Conservation (phyloP, 257 asterid genomes). For the Solanum infundibuliforme region DNA sequence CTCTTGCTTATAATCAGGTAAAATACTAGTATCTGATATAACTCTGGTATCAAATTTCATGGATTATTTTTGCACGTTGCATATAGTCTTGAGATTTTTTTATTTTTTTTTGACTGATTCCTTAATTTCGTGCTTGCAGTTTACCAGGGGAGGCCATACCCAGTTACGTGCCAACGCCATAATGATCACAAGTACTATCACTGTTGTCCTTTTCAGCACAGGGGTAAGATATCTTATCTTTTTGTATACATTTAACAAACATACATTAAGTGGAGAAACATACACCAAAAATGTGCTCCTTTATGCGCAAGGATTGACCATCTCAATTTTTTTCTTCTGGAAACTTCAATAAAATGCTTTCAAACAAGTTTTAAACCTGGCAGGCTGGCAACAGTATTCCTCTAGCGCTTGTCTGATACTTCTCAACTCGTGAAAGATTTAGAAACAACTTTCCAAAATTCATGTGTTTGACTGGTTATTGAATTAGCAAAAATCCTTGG, state of each 20-base stretch:
- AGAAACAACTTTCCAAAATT: neutral
- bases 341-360: neutral
- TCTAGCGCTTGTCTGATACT: neutral
- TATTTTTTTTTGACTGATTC: neutral
- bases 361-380: neutral
- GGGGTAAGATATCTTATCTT: slow-evolving; percentile 47
- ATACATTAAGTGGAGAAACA: neutral
- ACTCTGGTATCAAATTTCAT: neutral
- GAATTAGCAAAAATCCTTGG: neutral
- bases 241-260: neutral
- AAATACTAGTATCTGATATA: neutral
- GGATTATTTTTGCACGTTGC: neutral
- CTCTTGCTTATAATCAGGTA: slow-evolving; percentile 99
- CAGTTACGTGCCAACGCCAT: slow-evolving; percentile 60
- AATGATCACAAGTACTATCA: slow-evolving; percentile 93
- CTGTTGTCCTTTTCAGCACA: slow-evolving; percentile 95
- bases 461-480: neutral
- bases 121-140: slow-evolving; percentile 35
- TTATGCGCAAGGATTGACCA: neutral
- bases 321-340: neutral
- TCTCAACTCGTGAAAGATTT: neutral
- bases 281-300: neutral
- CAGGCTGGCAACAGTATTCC: neutral
- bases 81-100: neutral
- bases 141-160: slow-evolving; percentile 72